Base-by-base conservation (phyloP, 1,139 yeast species). In the Zygosaccharomyces pseudobailii region DNA sequence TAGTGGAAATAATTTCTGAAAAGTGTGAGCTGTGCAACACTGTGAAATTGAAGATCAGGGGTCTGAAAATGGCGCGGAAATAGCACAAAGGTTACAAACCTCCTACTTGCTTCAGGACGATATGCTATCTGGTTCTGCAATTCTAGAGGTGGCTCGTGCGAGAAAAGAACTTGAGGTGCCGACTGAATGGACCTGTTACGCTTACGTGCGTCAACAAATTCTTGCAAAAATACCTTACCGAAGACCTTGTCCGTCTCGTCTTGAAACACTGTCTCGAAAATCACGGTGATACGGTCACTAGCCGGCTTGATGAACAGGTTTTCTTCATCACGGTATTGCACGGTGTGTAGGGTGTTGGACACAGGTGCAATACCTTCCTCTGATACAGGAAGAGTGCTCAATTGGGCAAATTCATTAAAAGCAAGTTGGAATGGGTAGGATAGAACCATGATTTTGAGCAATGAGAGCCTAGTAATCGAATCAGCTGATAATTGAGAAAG, bases 1-100 rank as follows among this genome's bases (percentile, higher is more conserved):
- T 90, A 92, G 69, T 92, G 98, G 84, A 92, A 90, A 71, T 90
- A 92, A 66, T 89, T 94, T 70, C 99, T 79, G 72, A 92, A 94
- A 54, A 87, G 76, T 66, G 89, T 90, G 61, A 92, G 86, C 55
- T 84, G 88, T 43, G 81, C 76, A 31, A 80, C 75, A 7, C 68
- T 87, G 69, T 67, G 85, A 92, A 68, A 95, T 78, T 48, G 89
- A 83, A 72, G 78, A 72, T 53, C 68, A 3, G 47, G 56, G 9
- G 64, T 63, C 33, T 57, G 61, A 68, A 75, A 61, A 73, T 81
- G 75, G 61, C 74, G 69, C 52, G 80, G 80, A 68, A 80, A 80
- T 54, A 85, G 72, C 32, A 86, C 92, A 72, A 85, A 84, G 1
- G 94, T 85, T 55, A 85, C 79, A 60, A 81, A 85, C 4, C 90